A percentile compares a stretch with the other conserved stretches of the same genome.
Evolutionary conservation across 495 filamentous ascomycete species (phyloP).

Genomic region (Daldinia concentrica): DNA sequence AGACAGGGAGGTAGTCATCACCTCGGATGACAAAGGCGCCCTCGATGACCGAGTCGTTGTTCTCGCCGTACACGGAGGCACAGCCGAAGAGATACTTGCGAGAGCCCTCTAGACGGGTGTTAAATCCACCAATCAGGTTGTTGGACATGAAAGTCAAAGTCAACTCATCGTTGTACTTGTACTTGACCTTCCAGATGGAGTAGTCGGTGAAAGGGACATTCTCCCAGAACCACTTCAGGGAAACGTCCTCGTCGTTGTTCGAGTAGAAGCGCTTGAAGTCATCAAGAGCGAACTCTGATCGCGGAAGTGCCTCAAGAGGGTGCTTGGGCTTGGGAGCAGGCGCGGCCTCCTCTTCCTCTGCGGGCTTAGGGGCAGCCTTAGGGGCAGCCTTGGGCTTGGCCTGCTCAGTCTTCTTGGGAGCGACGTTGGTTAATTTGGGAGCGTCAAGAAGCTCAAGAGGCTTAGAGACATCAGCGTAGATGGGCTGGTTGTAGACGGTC

Average conservation of each 20-base stretch:
- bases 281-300: slow-evolving; percentile 82
- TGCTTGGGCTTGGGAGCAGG: slow-evolving; percentile 92
- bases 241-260: slow-evolving; percentile 88
- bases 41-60: slow-evolving; percentile 86
- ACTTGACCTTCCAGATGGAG: slow-evolving; percentile 89
- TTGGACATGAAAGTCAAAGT: slow-evolving; percentile 97
- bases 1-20: slow-evolving; percentile 83
- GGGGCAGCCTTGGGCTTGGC: slow-evolving; percentile 66
- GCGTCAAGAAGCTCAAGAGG: slow-evolving; percentile 82
- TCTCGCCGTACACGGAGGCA: slow-evolving; percentile 85
- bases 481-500: slow-evolving; percentile 89
- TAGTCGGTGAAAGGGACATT: slow-evolving; percentile 91
- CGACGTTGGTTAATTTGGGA: slow-evolving; percentile 79
- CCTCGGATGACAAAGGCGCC: slow-evolving; percentile 96
- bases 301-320: slow-evolving; percentile 86
- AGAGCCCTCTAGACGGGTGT: slow-evolving; percentile 93
- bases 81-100: slow-evolving; percentile 98
- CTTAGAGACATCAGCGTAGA: slow-evolving; percentile 80
- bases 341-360: slow-evolving; percentile 75
- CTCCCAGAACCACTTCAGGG: slow-evolving; percentile 98
- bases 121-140: slow-evolving; percentile 98
- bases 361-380: slow-evolving; percentile 65
- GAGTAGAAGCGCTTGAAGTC: slow-evolving; percentile 99
- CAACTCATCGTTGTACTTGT: slow-evolving; percentile 99
- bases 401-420: slow-evolving; percentile 84